These are phyloP conservation scores for Lachnellula cervina DNA, from an alignment of 2,329 filamentous ascomycete species.

Conservation along the genomic window DNA sequence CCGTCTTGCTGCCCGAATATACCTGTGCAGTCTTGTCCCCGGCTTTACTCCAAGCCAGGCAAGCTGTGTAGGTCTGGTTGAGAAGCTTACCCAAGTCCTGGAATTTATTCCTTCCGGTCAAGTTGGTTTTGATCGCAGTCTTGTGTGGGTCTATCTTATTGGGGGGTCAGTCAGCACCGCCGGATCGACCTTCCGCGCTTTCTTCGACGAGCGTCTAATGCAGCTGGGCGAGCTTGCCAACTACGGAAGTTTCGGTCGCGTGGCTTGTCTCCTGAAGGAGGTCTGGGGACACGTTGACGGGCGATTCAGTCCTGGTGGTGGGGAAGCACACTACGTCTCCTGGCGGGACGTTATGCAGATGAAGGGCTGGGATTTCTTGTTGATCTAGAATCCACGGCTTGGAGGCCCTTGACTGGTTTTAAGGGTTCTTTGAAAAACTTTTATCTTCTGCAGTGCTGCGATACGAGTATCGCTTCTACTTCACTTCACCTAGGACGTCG, in stretches of 20 bases:
- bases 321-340: constrained; percentile 65
- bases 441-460: constrained; percentile 15
- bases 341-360: constrained; percentile 92
- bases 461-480: constrained; percentile 15
- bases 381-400: constrained; percentile 55
- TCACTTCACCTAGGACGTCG: constrained; percentile 19
- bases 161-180: constrained; percentile 73
- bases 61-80: constrained; percentile 71
- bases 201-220: constrained; percentile 71
- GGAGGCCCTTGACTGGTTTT: constrained; percentile 18
- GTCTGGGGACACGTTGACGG: constrained; percentile 74
- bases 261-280: constrained; percentile 72
- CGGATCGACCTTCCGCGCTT: constrained; percentile 67
- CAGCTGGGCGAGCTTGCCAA: constrained; percentile 72
- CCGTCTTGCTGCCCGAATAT: constrained; percentile 87
- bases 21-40: constrained; percentile 91
- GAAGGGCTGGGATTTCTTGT: constrained; percentile 87
- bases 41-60: constrained; percentile 73
- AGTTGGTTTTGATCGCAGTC: constrained; percentile 79
- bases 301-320: constrained; percentile 32
- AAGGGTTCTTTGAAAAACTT: constrained; percentile 17
- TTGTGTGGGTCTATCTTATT: constrained; percentile 91
- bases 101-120: constrained; percentile 77
- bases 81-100: constrained; percentile 71
- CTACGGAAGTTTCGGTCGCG: constrained; percentile 81